Percentiles rank a stretch among this genome's conserved stretches.
Conservation (phyloP, 2,329 filamentous ascomycete genomes). For the Aschersonia sp. region DNA sequence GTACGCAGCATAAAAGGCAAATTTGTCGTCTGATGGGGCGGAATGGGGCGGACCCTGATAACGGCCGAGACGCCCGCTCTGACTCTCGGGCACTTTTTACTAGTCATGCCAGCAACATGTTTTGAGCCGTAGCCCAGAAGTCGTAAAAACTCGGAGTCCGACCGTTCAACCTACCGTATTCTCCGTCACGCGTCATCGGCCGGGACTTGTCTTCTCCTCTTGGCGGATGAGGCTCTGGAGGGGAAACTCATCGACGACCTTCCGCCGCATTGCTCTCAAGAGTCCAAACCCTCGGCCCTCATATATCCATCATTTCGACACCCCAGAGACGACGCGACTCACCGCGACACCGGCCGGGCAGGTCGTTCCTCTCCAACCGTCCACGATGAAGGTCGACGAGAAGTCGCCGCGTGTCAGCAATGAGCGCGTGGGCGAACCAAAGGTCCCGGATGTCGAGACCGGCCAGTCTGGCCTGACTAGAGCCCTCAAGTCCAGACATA, state of each 20-base stretch:
- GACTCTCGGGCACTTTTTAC: not conserved
- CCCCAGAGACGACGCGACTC: not conserved
- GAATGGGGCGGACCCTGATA: not conserved
- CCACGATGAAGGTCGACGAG: constrained; percentile 3
- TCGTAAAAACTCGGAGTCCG: not conserved
- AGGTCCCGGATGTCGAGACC: constrained; percentile 18
- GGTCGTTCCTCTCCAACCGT: not conserved
- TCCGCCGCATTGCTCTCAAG: not conserved
- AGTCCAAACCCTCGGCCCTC: not conserved
- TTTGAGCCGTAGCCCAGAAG: not conserved
- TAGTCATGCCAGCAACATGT: not conserved
- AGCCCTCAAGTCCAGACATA: constrained; percentile 22
- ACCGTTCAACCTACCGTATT: not conserved
- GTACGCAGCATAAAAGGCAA: not conserved
- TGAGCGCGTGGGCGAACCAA: constrained; percentile 1
- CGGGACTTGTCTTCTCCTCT: not conserved
- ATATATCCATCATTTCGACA: not conserved
- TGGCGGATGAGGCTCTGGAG: not conserved
- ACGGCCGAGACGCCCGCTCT: not conserved
- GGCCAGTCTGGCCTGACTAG: constrained; percentile 20
- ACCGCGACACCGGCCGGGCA: not conserved
- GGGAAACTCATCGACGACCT: no score
- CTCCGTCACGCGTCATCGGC: not conserved
- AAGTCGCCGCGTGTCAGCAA: constrained; percentile 2
- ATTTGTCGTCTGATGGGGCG: not conserved